Conservation (phyloP, 306 rosid genomes). For the Albizia julibrissin region DNA sequence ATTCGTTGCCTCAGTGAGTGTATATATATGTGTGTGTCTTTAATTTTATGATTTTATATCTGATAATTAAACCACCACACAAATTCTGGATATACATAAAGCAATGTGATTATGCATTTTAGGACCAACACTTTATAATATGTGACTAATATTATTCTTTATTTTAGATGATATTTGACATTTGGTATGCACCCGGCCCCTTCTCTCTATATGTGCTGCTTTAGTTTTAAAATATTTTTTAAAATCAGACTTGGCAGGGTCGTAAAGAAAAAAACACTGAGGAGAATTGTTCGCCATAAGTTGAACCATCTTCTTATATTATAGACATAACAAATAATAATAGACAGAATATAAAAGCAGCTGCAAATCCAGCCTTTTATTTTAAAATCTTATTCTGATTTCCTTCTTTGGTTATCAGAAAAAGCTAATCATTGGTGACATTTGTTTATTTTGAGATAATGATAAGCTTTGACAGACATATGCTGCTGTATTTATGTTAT, state of each 20-base stretch:
- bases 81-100: no score
- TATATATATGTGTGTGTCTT: background rate
- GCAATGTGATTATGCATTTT: background rate
- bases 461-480: constrained; percentile 13
- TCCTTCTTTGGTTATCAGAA: background rate
- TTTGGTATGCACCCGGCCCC: no score
- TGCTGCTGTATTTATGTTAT: constrained; percentile 3
- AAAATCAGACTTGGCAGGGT: background rate
- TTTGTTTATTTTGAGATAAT: constrained; percentile 29
- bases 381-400: no score
- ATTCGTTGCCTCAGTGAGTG: background rate
- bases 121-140: background rate
- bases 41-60: no score
- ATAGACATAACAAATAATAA: background rate
- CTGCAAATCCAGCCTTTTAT: background rate
- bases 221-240: background rate
- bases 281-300: no score
- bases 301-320: background rate
- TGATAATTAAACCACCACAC: background rate
- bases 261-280: background rate
- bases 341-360: background rate
- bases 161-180: background rate
- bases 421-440: background rate
- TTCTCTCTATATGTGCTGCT: background rate
- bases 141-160: background rate